Conservation (phyloP, 2,329 filamentous ascomycete genomes). For the Ascochyta pisi region DNA sequence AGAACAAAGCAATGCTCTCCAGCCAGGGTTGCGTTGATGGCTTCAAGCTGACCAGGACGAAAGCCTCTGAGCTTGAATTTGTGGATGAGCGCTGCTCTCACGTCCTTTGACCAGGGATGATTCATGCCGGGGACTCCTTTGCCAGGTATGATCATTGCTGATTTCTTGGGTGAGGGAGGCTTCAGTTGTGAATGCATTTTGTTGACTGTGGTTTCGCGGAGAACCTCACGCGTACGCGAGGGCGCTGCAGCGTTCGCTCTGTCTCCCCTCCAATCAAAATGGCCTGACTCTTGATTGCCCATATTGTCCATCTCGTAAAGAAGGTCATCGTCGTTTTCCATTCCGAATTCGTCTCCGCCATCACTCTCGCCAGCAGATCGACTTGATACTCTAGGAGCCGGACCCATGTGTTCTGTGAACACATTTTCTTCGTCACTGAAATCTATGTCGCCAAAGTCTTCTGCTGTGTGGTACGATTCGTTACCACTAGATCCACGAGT, state of each 20-base stretch:
- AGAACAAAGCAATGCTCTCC: conserved; percentile 93
- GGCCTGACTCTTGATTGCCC: conserved; percentile 45
- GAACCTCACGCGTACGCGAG: conserved; percentile 28
- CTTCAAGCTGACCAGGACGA: conserved; percentile 88
- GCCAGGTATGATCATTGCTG: conserved; percentile 32
- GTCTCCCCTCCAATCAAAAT: conserved; percentile 41
- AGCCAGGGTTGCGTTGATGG: conserved; percentile 88
- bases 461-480: conserved; percentile 21
- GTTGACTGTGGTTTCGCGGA: conserved; percentile 43
- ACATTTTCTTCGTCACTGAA: conserved; percentile 36
- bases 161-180: conserved; percentile 38
- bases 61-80: conserved; percentile 87
- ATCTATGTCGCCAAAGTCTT: conserved; percentile 36
- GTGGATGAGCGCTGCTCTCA: conserved; percentile 79
- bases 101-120: conserved; percentile 81
- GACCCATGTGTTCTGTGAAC: conserved; percentile 33
- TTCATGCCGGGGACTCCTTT: conserved; percentile 52
- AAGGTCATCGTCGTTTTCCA: conserved; percentile 41
- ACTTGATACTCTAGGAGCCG: conserved; percentile 1
- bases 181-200: conserved; percentile 22
- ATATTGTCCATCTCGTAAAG: conserved; percentile 53
- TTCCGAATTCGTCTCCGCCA: conserved; percentile 40
- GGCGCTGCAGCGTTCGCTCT: conserved; percentile 22
- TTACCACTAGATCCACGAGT: conserved; percentile 11
- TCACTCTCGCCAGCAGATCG: conserved; percentile 7